Evolutionary conservation across 164 flowering plant genomes (phyloP), one percentile per base, ranked within the genome.

Genomic region (Euptelea pleiosperma): DNA sequence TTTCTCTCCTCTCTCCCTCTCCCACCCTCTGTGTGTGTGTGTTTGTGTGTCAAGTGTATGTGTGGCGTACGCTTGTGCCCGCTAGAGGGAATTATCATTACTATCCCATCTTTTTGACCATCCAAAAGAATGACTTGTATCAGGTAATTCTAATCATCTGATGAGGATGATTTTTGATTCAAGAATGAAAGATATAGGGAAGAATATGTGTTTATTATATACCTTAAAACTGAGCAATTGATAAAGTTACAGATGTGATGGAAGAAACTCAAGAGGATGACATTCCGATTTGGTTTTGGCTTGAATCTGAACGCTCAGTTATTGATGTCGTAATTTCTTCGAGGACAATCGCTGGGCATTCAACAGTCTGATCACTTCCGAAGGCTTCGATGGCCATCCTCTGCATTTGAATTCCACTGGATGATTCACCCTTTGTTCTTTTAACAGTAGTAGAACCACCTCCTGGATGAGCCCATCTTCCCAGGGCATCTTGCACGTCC

Each of bases 401-500:
- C 39, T 64, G 73, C 69, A 69, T 69, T 35, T 60, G 61, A 28
- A 28, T 33, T 42, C 48, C 46, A 44, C 26, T 36, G 48, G 61
- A 28, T 6, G 33, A 34, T 6, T 5, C 41, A 6, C 24, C 24
- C 29, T 29, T 44, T n/a, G n/a, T n/a, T n/a, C n/a, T n/a, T n/a
- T n/a, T n/a, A n/a, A n/a, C n/a, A n/a, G n/a, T n/a, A n/a, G n/a
- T n/a, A n/a, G n/a, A n/a, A n/a, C n/a, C n/a, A n/a, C n/a, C n/a
- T n/a, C n/a, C n/a, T n/a, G n/a, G n/a, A 14, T 29, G 14, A 40
- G 16, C 6, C 11, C 3, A 2, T 22, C 10, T 14, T 45, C 12
- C 14, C 19, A 53, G 67, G 1, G 77, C 63, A 0, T 16, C 79
- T 67, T 79, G 79, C 21, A 81, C 52, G 19, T 75, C 71, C 56